Evolutionary conservation across 352 stramenopile genomes (phyloP), one percentile per base, ranked within the genome.

Genomic region (Peronospora farinosa): DNA sequence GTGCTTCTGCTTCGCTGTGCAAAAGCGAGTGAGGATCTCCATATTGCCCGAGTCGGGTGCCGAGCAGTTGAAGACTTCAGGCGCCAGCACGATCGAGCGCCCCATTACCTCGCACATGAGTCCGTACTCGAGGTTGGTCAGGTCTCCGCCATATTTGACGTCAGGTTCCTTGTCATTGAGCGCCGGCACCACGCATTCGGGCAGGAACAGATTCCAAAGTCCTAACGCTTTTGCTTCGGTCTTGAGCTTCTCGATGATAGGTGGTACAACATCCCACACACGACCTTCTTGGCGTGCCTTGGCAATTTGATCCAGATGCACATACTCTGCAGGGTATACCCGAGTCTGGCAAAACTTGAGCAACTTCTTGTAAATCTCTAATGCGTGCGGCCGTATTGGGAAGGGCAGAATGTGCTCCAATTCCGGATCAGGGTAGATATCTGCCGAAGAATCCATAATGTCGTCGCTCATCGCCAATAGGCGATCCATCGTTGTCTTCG

Each of bases 21-120:
- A 95, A 57, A 97, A 98, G 40, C 75, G 78, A 23, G 93, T 72
- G n/a, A 98, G 69, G 27, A 98, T 96, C 69, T 99, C 95, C 96
- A 99, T 99, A 75, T 99, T 99, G 32, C 95, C 96, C 7, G 95
- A 98, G 66, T 99, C 95, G 0, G 95, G 95, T 7, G 95, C 95
- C 39, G 79, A 89, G 72, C 94, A 98, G 75, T 99, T 98, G 68
- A 97, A 98, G 5, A 96, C 89, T 61, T 98, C 92, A 5, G 95
- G 85, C 1, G 84, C 93, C 12, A 98, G 46, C 23, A 96, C 53
- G 2, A 92, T 61, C 5, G 81, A 94, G 12, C 76, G 71, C 25
- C 95, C 96, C 92, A 98, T 98, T 11, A 96, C 67, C 66, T 99
- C 95, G 35, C 92, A 97, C 65, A 98, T 83, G 46, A 96, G 77